Percentiles rank a stretch among this genome's conserved stretches.
phyloP scores from a whole-genome alignment of 2,329 filamentous ascomycete genomes.

The Myriosclerotinia curreyana region DNA sequence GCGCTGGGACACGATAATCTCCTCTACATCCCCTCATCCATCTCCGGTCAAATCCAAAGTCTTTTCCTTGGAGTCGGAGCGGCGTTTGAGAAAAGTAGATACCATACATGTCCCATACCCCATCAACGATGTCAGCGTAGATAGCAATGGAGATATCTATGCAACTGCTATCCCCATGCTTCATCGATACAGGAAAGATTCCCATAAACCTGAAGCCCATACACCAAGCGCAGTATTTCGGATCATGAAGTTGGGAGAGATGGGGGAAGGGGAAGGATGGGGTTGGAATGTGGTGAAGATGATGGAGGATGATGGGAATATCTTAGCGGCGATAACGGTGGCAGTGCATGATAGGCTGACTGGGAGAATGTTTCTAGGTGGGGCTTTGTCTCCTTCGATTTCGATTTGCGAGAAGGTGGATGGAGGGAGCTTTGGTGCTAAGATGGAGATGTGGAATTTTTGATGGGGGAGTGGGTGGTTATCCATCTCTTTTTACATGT shows the following conservation, averaged over 20 bases:
- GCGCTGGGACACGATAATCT: conserved; percentile 37
- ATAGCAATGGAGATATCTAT: conserved; percentile 40
- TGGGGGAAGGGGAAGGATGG: conserved; percentile 28
- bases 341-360: conserved; percentile 39
- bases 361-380: conserved; percentile 39
- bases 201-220: conserved; percentile 30
- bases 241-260: conserved; percentile 28
- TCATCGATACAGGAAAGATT: conserved; percentile 28
- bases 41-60: conserved; percentile 22
- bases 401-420: conserved; percentile 18
- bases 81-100: conserved; percentile 29
- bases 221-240: conserved; percentile 33
- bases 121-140: conserved; percentile 41
- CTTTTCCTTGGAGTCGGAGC: conserved; percentile 23
- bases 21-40: conserved; percentile 39
- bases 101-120: conserved; percentile 37
- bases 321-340: conserved; percentile 33
- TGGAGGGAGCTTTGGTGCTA: conserved; percentile 12
- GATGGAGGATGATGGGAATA: conserved; percentile 40
- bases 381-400: conserved; percentile 18
- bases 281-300: conserved; percentile 35
- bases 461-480: no score
- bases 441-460: conserved; percentile 12
- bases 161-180: conserved; percentile 39
- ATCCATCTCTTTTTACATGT: no score